Evolutionary conservation across 2,329 filamentous ascomycete species (phyloP).

Genomic region (Cladosporium velox): DNA sequence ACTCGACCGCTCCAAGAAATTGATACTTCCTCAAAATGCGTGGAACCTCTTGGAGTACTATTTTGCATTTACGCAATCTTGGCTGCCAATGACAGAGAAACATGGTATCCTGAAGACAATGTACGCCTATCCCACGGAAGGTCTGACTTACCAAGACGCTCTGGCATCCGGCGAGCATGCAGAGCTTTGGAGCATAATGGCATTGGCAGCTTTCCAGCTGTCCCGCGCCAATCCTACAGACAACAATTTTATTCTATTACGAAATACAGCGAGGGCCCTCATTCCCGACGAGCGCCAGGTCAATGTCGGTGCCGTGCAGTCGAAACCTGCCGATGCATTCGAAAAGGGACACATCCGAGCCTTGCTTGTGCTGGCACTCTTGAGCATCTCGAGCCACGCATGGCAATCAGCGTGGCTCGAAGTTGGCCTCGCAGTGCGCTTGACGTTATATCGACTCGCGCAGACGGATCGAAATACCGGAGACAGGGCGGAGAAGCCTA

Average conservation of each 20-base stretch:
- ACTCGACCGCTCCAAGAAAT: neutral
- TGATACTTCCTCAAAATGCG: constrained; percentile 54
- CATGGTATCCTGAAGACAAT: constrained; percentile 60
- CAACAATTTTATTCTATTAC: constrained; percentile 37
- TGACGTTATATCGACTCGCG: constrained; percentile 30
- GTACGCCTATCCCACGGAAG: constrained; percentile 55
- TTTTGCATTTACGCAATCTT: constrained; percentile 73
- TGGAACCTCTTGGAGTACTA: constrained; percentile 70
- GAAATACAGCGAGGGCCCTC: constrained; percentile 29
- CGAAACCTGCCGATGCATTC: constrained; percentile 28
- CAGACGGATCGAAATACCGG: constrained; percentile 17
- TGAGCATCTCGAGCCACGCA: constrained; percentile 63
- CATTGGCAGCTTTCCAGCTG: constrained; percentile 42
- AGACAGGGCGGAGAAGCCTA: constrained; percentile 16
- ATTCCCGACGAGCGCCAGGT: constrained; percentile 12
- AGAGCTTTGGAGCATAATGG: constrained; percentile 50
- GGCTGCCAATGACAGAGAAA: constrained; percentile 73
- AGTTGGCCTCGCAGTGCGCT: constrained; percentile 64
- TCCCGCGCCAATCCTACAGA: constrained; percentile 32
- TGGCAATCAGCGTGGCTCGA: constrained; percentile 63
- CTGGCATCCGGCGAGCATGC: constrained; percentile 42
- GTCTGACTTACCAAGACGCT: constrained; percentile 38
- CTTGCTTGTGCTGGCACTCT: constrained; percentile 56
- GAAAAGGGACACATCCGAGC: constrained; percentile 46
- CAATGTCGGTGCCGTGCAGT: neutral